phyloP scores from a whole-genome alignment of 2,329 filamentous ascomycete genomes.

The Corinectria fuckeliana region DNA sequence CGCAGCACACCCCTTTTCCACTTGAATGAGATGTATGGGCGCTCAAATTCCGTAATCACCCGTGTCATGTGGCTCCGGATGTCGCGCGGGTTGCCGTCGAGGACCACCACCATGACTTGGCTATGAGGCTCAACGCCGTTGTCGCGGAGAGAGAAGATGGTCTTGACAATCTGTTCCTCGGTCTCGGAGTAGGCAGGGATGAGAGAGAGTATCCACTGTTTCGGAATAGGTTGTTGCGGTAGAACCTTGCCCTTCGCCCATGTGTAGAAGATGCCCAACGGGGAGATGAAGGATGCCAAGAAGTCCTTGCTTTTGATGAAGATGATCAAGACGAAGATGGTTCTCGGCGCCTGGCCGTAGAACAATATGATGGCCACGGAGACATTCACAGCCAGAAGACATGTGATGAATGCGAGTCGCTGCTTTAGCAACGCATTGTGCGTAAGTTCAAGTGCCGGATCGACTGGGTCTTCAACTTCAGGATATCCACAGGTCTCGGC shows the following conservation, averaged over 20 bases:
- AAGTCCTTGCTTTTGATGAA: constrained; percentile 36
- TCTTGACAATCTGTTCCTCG: constrained; percentile 35
- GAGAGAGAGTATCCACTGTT: constrained; percentile 29
- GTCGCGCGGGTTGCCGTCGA: constrained; percentile 30
- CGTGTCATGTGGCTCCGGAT: constrained; percentile 28
- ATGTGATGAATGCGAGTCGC: constrained; percentile 23
- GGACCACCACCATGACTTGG: constrained; percentile 31
- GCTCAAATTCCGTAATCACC: constrained; percentile 22
- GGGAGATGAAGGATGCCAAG: constrained; percentile 25
- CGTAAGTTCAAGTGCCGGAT: constrained; percentile 23
- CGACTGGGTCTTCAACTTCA: constrained; percentile 23
- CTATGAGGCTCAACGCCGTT: constrained; percentile 31
- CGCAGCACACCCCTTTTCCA: constrained; percentile 30
- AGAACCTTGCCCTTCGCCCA: too few relatives aligned
- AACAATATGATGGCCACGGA: constrained; percentile 21
- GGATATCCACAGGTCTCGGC: constrained; percentile 27
- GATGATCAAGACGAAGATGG: constrained; percentile 20
- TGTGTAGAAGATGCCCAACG: constrained; percentile 13
- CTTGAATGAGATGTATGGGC: constrained; percentile 27
- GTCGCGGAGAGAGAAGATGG: constrained; percentile 29
- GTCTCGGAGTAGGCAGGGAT: constrained; percentile 34
- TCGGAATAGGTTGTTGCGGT: constrained; percentile 5
- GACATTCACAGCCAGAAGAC: too few relatives aligned
- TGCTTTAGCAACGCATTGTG: constrained; percentile 25
- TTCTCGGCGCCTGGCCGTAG: constrained; percentile 28